Evolutionary conservation across 306 rosid species (phyloP), one percentile per base, ranked within the genome.

Genomic region (Trifolium dubium): DNA sequence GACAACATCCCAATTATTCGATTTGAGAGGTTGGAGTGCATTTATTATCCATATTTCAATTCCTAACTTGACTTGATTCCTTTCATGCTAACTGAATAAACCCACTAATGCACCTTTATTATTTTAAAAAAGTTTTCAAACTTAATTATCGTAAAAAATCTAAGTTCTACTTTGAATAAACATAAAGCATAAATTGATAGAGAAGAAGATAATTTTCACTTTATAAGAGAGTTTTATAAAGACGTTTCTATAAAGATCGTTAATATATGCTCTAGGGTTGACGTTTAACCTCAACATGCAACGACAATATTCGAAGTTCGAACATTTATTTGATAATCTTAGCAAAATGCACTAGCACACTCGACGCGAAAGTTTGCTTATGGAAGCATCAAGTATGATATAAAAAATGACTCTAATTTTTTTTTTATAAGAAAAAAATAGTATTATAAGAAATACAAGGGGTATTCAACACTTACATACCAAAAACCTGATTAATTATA

Each of bases 61-160:
- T 67, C 76, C 76, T 67, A 76, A 14, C 54, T 51, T 53, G 32
- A 66, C 81, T 51, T 66, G 47, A 61, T 64, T 61, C 39, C 65
- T 67, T 51, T 79, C 81, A 79, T 66, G 83, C 67, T 66, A 72
- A 71, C 70, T 44, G 28, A 41, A 40, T 35, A 61, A 73, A 75
- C 67, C 81, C 81, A 75, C 69, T 79, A 75, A 41, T 74, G 62
- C 54, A 35, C 15, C 71, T 56, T 59, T 40, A 17, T 64, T 68
- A 14, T 40, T 11, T 49, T 12, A 0, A 5, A 13, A 6, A 30
- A 19, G 30, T 15, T 66, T 51, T 43, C 29, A 83, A 69, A 51
- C 44, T 46, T 59, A 71, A 75, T 59, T 30, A 17, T 58, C 11
- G 18, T 54, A 54, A 19, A 18, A 28, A 54, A 54, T 18, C 31